These are phyloP conservation scores for Crucibulum laeve DNA, from an alignment of 768 basidiomycete genomes.

Conservation along the genomic window DNA sequence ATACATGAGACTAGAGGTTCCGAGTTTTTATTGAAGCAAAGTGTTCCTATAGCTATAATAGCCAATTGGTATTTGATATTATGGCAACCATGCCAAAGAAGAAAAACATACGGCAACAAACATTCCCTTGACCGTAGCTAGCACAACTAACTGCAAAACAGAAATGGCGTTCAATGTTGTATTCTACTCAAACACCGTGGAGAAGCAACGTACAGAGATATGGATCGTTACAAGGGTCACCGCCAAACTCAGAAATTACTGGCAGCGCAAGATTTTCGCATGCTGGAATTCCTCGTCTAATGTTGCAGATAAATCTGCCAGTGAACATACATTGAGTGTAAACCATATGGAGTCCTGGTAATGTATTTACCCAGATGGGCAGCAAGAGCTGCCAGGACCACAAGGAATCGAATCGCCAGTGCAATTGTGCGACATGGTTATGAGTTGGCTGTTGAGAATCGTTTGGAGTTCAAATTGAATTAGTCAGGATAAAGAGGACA, in stretches of 20 bases:
- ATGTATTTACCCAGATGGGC: not conserved
- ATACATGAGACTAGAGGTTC: constrained; percentile 8
- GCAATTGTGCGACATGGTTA: no score
- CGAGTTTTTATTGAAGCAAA: constrained; percentile 3
- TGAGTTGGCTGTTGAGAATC: no score
- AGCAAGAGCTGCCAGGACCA: not conserved
- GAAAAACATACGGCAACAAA: not conserved
- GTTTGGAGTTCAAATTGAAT: no score
- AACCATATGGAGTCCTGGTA: not conserved
- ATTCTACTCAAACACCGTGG: no score
- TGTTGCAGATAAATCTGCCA: not conserved
- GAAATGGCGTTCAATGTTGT: not conserved
- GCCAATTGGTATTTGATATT: not conserved
- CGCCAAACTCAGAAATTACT: not conserved
- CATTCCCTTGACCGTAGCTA: not conserved
- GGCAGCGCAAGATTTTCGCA: not conserved
- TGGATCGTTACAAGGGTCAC: not conserved
- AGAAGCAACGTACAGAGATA: not conserved
- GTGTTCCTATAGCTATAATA: not conserved
- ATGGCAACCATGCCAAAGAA: not conserved
- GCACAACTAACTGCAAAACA: not conserved
- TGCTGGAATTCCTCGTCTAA: not conserved
- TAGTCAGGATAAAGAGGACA: no score
- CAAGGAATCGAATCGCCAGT: not conserved
- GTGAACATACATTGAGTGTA: not conserved